phyloP scores from a whole-genome alignment of 2,329 filamentous ascomycete species.

The Ophiosphaerella herpotricha region DNA sequence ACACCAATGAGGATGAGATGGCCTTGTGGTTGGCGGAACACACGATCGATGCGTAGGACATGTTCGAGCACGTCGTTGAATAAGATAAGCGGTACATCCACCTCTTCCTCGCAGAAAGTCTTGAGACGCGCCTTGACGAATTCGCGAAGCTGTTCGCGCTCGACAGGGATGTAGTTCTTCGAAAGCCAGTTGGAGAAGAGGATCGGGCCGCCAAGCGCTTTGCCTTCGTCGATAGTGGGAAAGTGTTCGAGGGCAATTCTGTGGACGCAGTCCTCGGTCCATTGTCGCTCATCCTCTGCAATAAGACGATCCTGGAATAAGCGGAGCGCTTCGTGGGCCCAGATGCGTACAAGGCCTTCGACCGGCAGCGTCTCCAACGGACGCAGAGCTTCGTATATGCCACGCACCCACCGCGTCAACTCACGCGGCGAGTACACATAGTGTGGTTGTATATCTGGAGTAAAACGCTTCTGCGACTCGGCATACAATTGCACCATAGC shows the following conservation, averaged over 20 bases:
- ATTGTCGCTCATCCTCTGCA: conserved; percentile 88
- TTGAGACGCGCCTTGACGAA: conserved; percentile 96
- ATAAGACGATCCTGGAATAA: conserved; percentile 98
- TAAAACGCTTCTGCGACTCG: conserved; percentile 93
- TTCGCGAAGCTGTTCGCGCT: conserved; percentile 90
- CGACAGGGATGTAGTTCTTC: conserved; percentile 96
- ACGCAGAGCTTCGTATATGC: conserved; percentile 94
- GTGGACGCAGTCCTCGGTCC: conserved; percentile 88
- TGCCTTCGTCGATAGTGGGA: conserved; percentile 89
- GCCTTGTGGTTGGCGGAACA: conserved; percentile 97
- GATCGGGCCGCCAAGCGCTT: conserved; percentile 89
- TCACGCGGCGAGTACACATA: conserved; percentile 99
- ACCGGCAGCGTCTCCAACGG: conserved; percentile 86
- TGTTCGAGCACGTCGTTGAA: conserved; percentile 99
- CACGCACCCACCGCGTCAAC: conserved; percentile 94
- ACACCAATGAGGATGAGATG: conserved; percentile 98
- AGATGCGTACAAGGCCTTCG: conserved; percentile 93
- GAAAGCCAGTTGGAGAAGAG: conserved; percentile 99
- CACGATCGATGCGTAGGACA: conserved; percentile 95
- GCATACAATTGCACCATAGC: conserved; percentile 98
- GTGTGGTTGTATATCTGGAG: conserved; percentile 94
- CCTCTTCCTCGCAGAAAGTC: conserved; percentile 99
- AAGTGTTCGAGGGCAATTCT: conserved; percentile 90
- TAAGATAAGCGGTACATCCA: conserved; percentile 96
- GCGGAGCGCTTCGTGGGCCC: conserved; percentile 95